Base-by-base conservation (phyloP, 164 flowering plant genomes). In the Cinnamomum micranthum region DNA sequence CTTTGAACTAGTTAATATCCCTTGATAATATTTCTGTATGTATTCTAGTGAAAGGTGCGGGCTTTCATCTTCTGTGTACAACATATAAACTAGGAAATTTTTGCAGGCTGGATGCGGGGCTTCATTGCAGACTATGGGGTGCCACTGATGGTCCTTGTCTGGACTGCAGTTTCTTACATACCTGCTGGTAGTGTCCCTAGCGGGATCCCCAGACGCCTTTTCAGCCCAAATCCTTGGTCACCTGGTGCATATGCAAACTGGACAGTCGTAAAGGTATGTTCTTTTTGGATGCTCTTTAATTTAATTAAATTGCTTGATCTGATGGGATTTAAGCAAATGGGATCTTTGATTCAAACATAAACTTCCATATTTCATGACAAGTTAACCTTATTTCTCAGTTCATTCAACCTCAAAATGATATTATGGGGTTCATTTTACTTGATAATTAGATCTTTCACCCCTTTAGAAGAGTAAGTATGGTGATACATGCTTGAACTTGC, bases 201-300 rank as follows among this genome's bases (percentile, higher is more conserved):
- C 62, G 97, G 99, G 33, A 94, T 96, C 60, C 99, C 99, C 0
- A 75, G 97, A 28, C 97, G 98, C 55, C 98, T 96, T 60, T 84
- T 82, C 59, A 96, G 99, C 82, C 99, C 99, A 52, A 94, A 92
- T 76, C 99, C 99, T 20, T 96, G 99, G 99, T 94, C 99, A 3
- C 97, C 97, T 75, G 97, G 97, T 75, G 99, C 98, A 20, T 96
- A 92, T 82, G 88, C 77, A 31, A 96, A 96, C 76, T 96, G 99
- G 99, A 94, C 96, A 20, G 98, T 96, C 0, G 81, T 92, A 71
- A 94, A 86, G 91, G 99, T 73, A 86, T 63, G 88, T 76, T 15
- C 75, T 63, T 35, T 25, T 51, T 59, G 41, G 70, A 55, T 17
- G 73, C 50, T 50, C 17, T 52, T 2, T 22, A 47, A 70, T 20